Conservation (phyloP, 257 asterid genomes). For the Gentiana straminea region DNA sequence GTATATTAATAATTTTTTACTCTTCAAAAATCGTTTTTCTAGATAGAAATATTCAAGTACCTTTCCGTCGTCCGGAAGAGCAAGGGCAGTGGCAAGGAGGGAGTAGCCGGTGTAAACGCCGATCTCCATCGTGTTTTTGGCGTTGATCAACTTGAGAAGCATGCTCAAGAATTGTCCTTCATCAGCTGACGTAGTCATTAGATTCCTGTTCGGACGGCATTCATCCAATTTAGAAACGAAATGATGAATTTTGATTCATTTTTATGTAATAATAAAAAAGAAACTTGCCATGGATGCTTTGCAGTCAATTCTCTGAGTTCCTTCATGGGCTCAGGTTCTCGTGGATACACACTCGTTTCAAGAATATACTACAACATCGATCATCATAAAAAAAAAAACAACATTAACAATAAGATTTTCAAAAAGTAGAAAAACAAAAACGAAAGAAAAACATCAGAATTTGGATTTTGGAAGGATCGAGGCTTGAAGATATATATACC, state of each 20-base stretch:
- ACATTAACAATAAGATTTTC: too few species aligned
- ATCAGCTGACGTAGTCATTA: slow-evolving; percentile 86
- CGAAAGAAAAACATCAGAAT: neutral
- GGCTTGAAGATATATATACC: slow-evolving; percentile 13
- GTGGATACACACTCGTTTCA: slow-evolving; percentile 79
- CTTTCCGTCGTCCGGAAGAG: slow-evolving; percentile 78
- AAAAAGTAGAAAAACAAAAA: too few species aligned
- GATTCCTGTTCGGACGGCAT: slow-evolving; percentile 34
- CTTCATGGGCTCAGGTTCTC: slow-evolving; percentile 76
- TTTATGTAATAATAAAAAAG: neutral
- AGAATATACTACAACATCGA: slow-evolving; percentile 45
- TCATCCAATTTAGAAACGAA: neutral
- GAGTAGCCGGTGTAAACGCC: slow-evolving; percentile 95
- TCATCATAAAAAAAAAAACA: too few species aligned
- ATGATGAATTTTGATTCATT: neutral
- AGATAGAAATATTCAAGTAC: slow-evolving; percentile 11
- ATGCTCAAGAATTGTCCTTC: slow-evolving; percentile 83
- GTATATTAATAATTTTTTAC: neutral
- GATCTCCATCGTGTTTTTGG: slow-evolving; percentile 86
- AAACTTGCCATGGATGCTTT: slow-evolving; percentile 70
- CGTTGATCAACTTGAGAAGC: slow-evolving; percentile 76
- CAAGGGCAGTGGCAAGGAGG: slow-evolving; percentile 78
- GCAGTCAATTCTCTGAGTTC: slow-evolving; percentile 82
- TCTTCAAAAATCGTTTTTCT: neutral
- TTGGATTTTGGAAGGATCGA: neutral